Base-by-base conservation (phyloP, 106 monocot genomes). In the Platanthera zijinensis region DNA sequence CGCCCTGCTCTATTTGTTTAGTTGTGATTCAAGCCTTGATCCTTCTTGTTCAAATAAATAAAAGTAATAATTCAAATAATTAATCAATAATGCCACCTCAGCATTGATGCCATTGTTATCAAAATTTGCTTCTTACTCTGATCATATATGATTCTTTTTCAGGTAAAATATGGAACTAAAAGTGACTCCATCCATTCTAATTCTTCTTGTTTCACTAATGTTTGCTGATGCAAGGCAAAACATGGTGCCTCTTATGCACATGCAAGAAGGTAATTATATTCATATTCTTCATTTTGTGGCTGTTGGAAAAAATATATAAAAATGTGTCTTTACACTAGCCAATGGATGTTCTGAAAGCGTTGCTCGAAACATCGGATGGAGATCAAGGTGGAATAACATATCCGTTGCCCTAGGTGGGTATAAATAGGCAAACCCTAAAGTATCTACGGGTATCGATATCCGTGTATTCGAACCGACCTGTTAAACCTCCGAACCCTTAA, bases 161-260 rank as follows among this genome's bases (percentile, higher is more conserved):
- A 72, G 72, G 51, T 51, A 72, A 72, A 72, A 51, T 10, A 72
- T 72, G 72, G 51, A 72, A 11, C 4, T 51, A 21, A 72, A 21
- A 72, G 0, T n/a, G 50, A 51, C 22, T 4, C 22, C 72, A 51
- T 19, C 51, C n/a, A 21, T 72, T 22, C 21, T 25, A n/a, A 10
- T 22, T 50, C 49, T 51, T 21, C 18, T 72, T 21, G 1, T 15
- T 25, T 21, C 72, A 18, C 21, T 19, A 10, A 11, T 72, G 10
- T n/a, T 51, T 51, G 50, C 51, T 72, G 72, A 50, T 72, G 51
- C 72, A 51, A 51, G 49, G 72, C 10, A 72, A 7, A 72, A 50
- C 72, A 5, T 25, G 10, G 72, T 19, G 51, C 51, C 25, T 22
- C n/a, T 32, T 6, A 19, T 48, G 69, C 7, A 51, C 72, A 50